Base-by-base conservation (phyloP, 2,329 filamentous ascomycete species). In the Aureobasidium melanogenum region DNA sequence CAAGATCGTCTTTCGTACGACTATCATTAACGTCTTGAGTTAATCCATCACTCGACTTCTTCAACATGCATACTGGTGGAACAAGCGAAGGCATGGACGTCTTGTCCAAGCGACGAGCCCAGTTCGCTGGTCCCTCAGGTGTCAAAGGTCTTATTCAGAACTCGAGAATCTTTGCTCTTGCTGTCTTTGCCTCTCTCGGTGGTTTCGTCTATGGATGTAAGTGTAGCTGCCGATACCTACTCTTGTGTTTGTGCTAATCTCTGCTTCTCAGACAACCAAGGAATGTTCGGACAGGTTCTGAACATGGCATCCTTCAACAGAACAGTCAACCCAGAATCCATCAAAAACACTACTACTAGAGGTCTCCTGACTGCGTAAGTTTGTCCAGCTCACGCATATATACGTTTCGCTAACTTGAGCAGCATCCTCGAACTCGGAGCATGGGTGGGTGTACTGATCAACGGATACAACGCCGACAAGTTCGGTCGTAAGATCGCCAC, bases 381-480 rank as follows among this genome's bases (percentile, higher is more conserved):
- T 19, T 14, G 1, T 34, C 4, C 52, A 32, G 22, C n/a, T 2
- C 17, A 17, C 28, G 2, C 28, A 24, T 4, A 28, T 6, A 5
- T 15, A 17, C 5, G 6, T 34, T 7, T 22, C 6, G 17, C 52
- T 56, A n/a, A 56, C 7, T n/a, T 4, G 7, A 59, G 19, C 56
- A 59, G 56, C 2, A 89, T 90, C 65, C 82, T 91, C 28, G 87
- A 91, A 69, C 81, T 91, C 1, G 88, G 88, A 57, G 88, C 88
- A 46, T 91, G 88, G 88, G 69, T 89, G n/a, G 88, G 88, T 39
- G 83, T 86, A 0, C 73, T 92, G 3, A 77, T 87, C 43, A 88
- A 84, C 2, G 86, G 88, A 1, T 87, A 87, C 68, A 71, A 91
- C n/a, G 88, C 88, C 19, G 88, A 91, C 69, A 77, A 80, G 3